Percentiles rank a stretch among this genome's conserved stretches.
phyloP scores from a whole-genome alignment of 2,329 filamentous ascomycete species.

The Tolypocladium sp. region DNA sequence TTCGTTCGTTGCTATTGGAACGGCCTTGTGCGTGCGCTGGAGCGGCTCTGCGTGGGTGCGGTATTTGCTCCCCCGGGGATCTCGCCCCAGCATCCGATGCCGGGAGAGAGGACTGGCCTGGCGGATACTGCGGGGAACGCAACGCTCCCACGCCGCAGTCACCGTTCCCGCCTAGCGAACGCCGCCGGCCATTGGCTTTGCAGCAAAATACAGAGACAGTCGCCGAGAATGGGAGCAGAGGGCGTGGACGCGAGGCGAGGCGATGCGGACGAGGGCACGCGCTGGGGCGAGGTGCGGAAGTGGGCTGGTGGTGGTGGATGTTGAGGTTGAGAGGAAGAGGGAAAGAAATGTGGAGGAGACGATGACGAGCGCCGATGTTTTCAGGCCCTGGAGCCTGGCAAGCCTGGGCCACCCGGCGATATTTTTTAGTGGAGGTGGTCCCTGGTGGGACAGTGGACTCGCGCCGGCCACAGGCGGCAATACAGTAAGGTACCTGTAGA shows the following conservation, averaged over 20 bases:
- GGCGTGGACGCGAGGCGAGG: conserved; percentile 2
- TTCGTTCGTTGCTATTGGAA: background rate
- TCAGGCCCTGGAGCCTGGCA: background rate
- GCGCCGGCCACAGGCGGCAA: background rate
- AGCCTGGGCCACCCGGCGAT: background rate
- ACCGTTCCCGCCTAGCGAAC: conserved; percentile 45
- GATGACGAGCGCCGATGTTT: conserved; percentile 1
- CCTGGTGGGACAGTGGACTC: background rate
- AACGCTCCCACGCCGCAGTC: conserved; percentile 44
- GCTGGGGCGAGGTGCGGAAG: conserved; percentile 1
- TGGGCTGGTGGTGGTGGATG: background rate
- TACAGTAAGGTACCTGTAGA: no score
- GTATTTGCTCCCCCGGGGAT: background rate
- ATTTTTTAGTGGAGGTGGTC: background rate
- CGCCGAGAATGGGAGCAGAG: background rate
- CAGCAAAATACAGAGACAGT: conserved; percentile 8
- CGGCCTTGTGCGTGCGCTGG: background rate
- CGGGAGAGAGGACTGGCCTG: conserved; percentile 11
- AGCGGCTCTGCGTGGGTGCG: background rate
- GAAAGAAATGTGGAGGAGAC: conserved; percentile 1
- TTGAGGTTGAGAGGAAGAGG: background rate
- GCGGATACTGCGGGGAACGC: conserved; percentile 47
- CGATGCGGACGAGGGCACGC: background rate
- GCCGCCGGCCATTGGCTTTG: conserved; percentile 47
- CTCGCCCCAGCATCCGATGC: conserved; percentile 7